A percentile compares a stretch with the other conserved stretches of the same genome.
Evolutionary conservation across 2,329 filamentous ascomycete genomes (phyloP).

Genomic region (Pseudocercospora ulei): DNA sequence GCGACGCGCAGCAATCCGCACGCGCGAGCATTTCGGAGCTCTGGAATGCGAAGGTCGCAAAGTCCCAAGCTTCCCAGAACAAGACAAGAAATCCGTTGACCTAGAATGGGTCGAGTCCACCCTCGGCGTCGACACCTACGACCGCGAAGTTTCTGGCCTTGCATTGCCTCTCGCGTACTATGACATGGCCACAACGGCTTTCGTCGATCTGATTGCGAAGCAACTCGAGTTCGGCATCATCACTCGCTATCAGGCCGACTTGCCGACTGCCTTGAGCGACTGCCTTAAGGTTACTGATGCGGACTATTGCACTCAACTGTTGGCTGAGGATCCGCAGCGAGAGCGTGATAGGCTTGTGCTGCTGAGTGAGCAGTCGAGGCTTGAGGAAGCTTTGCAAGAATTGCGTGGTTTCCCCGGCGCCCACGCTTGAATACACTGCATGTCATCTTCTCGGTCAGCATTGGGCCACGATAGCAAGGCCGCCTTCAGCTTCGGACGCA

Average conservation of each 20-base stretch:
- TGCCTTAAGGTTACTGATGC: slow-evolving; percentile 16
- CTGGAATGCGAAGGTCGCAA: slow-evolving; percentile 21
- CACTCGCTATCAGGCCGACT: slow-evolving; percentile 12
- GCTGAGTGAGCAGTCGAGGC: slow-evolving; percentile 25
- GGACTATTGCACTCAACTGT: slow-evolving; percentile 25
- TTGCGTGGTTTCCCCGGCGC: slow-evolving; percentile 16
- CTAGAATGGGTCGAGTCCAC: slow-evolving; percentile 27
- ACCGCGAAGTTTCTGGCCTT: slow-evolving; percentile 52
- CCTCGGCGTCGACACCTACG: slow-evolving; percentile 51
- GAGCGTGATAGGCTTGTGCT: slow-evolving; percentile 27
- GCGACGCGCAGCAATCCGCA: slow-evolving; percentile 27
- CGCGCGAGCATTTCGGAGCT: slow-evolving; percentile 28
- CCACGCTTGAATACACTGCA: slow-evolving; percentile 8
- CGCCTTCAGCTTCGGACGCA: no score
- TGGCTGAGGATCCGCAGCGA: slow-evolving; percentile 33
- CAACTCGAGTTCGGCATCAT: slow-evolving; percentile 24
- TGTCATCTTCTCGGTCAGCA: no score
- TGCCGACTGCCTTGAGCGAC: slow-evolving; percentile 11
- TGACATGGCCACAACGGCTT: slow-evolving; percentile 53
- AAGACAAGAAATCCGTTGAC: slow-evolving; percentile 29
- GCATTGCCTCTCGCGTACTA: slow-evolving; percentile 61
- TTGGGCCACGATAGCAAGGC: no score
- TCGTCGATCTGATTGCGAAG: slow-evolving; percentile 47
- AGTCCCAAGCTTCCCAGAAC: slow-evolving; percentile 21
- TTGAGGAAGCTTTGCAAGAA: slow-evolving; percentile 30